Conservation (phyloP, 306 rosid genomes). For the Cotoneaster glaucophyllus region DNA sequence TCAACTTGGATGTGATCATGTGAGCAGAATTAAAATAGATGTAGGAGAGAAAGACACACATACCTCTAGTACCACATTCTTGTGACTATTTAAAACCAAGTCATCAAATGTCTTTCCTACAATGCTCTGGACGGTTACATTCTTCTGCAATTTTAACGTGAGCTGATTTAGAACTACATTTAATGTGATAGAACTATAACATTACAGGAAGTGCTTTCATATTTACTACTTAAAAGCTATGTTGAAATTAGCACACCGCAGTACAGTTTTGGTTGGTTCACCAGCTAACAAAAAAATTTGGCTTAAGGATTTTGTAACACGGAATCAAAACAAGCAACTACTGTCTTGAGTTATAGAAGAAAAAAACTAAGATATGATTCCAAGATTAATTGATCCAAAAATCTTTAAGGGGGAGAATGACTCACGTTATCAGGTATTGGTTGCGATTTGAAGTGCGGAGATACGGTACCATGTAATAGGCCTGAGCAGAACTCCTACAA, state of each 20-base stretch:
- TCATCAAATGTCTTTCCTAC: slow-evolving; percentile 79
- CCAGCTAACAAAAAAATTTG: neutral
- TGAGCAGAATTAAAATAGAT: neutral
- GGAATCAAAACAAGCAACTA: neutral
- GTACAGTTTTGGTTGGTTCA: neutral
- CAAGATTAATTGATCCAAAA: neutral
- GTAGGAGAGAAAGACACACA: slow-evolving; percentile 16
- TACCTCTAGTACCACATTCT: slow-evolving; percentile 86
- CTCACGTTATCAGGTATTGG: slow-evolving; percentile 84
- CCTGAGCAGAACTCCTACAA: slow-evolving; percentile 68
- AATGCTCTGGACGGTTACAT: slow-evolving; percentile 45
- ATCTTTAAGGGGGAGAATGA: neutral
- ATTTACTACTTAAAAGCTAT: neutral
- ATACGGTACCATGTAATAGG: slow-evolving; percentile 56
- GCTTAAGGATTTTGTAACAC: neutral
- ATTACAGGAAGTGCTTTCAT: neutral
- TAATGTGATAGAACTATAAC: neutral
- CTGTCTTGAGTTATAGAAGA: neutral
- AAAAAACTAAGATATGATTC: neutral
- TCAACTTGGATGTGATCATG: neutral
- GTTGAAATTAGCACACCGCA: neutral
- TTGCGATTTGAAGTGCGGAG: slow-evolving; percentile 75
- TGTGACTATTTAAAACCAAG: slow-evolving; percentile 51
- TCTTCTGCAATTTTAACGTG: slow-evolving; percentile 45
- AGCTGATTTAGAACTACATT: neutral